Conservation (phyloP, 1,284 basidiomycete genomes). For the Wallemia hederae region DNA sequence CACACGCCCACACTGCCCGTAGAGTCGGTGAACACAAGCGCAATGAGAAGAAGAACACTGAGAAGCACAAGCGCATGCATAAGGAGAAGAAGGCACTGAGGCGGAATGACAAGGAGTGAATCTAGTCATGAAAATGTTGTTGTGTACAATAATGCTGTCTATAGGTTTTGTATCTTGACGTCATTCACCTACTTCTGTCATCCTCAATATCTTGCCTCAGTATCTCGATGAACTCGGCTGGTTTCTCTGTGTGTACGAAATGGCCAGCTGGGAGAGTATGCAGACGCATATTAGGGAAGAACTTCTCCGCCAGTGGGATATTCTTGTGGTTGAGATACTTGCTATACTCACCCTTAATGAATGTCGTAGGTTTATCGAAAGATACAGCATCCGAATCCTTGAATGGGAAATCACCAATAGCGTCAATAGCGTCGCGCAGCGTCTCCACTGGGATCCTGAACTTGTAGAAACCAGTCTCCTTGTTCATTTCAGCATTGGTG, state of each 20-base stretch:
- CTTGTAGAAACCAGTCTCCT: conserved; percentile 18
- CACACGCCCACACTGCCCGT: not conserved
- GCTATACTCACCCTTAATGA: conserved; percentile 51
- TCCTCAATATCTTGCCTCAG: conserved; percentile 4
- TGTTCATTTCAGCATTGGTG: conserved; percentile 33
- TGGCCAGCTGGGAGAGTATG: conserved; percentile 30
- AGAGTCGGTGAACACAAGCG: not conserved
- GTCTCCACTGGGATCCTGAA: conserved; percentile 45
- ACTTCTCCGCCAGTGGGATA: conserved; percentile 25
- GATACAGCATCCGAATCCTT: conserved; percentile 22
- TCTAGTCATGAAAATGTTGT: not conserved
- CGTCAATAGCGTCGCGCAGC: conserved; percentile 28
- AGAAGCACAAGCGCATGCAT: not conserved
- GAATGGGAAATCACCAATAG: conserved; percentile 47
- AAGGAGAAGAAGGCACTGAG: not conserved
- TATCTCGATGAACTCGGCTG: conserved; percentile 6
- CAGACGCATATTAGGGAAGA: conserved; percentile 34
- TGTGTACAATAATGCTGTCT: not conserved
- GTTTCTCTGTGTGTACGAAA: conserved; percentile 30
- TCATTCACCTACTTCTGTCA: not conserved
- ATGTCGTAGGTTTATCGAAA: conserved; percentile 35
- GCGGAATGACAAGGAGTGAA: not conserved
- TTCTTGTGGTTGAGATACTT: conserved; percentile 40
- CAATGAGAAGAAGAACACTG: not conserved
- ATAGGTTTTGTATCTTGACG: not conserved